Evolutionary conservation across 192 early-diverging fungal species (phyloP).

Genomic region (Coemansia erecta): DNA sequence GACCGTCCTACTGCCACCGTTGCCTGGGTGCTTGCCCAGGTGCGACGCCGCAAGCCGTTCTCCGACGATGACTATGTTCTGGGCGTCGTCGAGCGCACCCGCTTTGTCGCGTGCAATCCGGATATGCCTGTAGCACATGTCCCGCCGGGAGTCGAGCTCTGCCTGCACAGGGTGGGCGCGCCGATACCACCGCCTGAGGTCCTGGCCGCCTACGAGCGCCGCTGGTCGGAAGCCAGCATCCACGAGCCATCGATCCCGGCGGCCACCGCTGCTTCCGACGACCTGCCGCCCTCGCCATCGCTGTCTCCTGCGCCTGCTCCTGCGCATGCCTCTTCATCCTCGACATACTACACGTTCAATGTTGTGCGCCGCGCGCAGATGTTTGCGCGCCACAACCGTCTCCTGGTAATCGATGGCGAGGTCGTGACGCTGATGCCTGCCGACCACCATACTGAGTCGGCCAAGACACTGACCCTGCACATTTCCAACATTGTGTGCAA

Average conservation of each 20-base stretch:
- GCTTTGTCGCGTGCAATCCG: conserved; percentile 67
- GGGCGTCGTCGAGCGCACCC: conserved; percentile 70
- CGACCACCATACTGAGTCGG: conserved; percentile 78
- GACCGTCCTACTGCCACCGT: conserved; percentile 64
- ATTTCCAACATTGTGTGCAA: conserved; percentile 68
- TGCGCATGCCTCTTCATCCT: conserved; percentile 5
- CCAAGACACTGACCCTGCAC: conserved; percentile 76
- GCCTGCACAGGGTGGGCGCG: conserved; percentile 36
- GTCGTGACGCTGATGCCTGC: conserved; percentile 86
- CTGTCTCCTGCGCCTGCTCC: neutral
- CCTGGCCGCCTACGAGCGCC: conserved; percentile 5
- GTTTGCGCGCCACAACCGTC: conserved; percentile 80
- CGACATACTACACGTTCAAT: conserved; percentile 71
- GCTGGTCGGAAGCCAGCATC: conserved; percentile 2
- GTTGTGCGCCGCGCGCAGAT: conserved; percentile 83
- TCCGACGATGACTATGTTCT: conserved; percentile 83
- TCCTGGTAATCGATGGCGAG: conserved; percentile 93
- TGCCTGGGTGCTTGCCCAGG: conserved; percentile 73
- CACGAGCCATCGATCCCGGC: too few species aligned
- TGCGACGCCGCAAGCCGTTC: conserved; percentile 87
- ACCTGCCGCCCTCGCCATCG: conserved; percentile 1
- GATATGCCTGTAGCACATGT: conserved; percentile 73
- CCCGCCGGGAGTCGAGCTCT: conserved; percentile 34
- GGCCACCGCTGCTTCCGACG: neutral
- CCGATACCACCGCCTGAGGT: conserved; percentile 10